Evolutionary conservation across 2,329 filamentous ascomycete genomes (phyloP).

Genomic region (Whalleya microplaca): DNA sequence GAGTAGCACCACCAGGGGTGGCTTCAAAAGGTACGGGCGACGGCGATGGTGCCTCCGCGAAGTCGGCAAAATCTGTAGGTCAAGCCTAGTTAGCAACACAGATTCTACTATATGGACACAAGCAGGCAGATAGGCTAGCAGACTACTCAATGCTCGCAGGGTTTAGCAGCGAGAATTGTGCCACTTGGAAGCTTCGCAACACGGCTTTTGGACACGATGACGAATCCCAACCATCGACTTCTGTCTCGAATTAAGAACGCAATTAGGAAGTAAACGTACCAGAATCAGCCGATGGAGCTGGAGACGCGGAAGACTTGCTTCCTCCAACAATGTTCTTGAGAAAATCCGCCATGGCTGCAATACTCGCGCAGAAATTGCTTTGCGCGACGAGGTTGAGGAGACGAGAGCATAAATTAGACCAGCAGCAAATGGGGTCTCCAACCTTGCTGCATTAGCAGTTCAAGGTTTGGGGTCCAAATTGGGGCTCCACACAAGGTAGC

Average conservation of each 20-base stretch:
- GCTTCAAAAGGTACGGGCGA: constrained; percentile 54
- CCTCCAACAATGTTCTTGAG: constrained; percentile 73
- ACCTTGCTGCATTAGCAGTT: background rate
- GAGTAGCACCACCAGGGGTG: constrained; percentile 50
- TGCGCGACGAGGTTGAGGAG: constrained; percentile 24
- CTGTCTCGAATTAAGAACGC: constrained; percentile 12
- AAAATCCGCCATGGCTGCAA: constrained; percentile 57
- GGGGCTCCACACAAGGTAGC: background rate
- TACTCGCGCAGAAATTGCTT: constrained; percentile 24
- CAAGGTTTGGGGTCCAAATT: too few relatives aligned
- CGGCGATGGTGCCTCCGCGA: constrained; percentile 76
- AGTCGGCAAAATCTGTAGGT: constrained; percentile 86
- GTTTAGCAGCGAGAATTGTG: background rate
- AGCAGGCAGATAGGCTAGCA: background rate
- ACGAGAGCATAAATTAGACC: constrained; percentile 9
- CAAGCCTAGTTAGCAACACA: constrained; percentile 20
- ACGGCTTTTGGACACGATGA: background rate
- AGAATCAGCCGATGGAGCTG: constrained; percentile 59
- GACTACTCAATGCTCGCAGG: background rate
- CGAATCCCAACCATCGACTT: background rate
- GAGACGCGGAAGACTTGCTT: constrained; percentile 61
- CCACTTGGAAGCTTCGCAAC: background rate
- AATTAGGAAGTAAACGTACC: constrained; percentile 53
- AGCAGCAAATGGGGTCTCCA: background rate
- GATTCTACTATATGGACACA: background rate